phyloP scores from a whole-genome alignment of 2,329 filamentous ascomycete genomes.

The Fusarium sp. region DNA sequence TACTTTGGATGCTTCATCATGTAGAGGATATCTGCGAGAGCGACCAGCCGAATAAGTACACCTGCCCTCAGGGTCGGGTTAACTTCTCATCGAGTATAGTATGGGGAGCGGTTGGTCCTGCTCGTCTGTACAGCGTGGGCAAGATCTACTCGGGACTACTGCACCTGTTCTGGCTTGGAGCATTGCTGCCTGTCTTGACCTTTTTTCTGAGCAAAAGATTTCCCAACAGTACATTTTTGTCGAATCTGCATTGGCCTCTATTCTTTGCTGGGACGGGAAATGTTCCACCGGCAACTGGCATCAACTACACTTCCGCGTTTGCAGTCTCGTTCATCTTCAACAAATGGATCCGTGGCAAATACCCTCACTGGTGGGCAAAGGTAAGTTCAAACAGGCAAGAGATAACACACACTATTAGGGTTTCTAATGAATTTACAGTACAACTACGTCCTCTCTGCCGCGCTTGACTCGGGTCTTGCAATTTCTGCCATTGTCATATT shows the following conservation, averaged over 20 bases:
- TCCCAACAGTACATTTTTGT: neutral
- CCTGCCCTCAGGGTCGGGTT: slow-evolving; percentile 3
- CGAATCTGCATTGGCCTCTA: slow-evolving; percentile 4
- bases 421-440: neutral
- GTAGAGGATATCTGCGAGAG: slow-evolving; percentile 6
- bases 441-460: neutral
- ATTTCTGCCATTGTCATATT: slow-evolving; percentile 10
- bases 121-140: neutral
- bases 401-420: fast-evolving
- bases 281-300: neutral
- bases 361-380: slow-evolving; percentile 12
- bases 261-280: slow-evolving; percentile 7
- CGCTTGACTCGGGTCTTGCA: neutral
- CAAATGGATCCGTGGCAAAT: slow-evolving; percentile 11
- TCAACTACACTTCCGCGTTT: neutral
- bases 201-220: neutral
- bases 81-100: slow-evolving; percentile 9
- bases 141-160: slow-evolving; percentile 7
- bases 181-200: neutral
- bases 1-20: slow-evolving; percentile 5
- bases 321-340: slow-evolving; percentile 11
- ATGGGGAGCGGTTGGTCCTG: neutral
- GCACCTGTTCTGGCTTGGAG: slow-evolving; percentile 5
- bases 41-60: slow-evolving; percentile 1
- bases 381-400: neutral